Conservation (phyloP, 2,329 filamentous ascomycete species). For the Penicillium griseofulvum region DNA sequence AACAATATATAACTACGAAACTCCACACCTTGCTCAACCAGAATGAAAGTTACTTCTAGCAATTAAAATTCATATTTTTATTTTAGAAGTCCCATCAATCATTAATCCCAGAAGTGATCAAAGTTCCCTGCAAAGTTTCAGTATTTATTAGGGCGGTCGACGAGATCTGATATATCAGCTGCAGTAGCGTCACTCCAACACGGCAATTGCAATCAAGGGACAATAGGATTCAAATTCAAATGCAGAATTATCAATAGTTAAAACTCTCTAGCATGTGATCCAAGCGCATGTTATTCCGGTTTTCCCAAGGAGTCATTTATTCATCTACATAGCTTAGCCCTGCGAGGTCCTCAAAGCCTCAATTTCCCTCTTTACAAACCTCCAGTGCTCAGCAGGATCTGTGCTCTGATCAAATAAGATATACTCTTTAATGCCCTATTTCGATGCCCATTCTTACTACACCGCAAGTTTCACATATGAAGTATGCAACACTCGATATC, state of each 20-base stretch:
- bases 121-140: background rate
- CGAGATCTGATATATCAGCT: slow-evolving; percentile 5
- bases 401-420: background rate
- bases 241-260: slow-evolving; percentile 6
- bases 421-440: background rate
- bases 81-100: background rate
- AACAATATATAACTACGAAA: background rate
- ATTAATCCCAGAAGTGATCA: background rate
- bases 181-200: background rate
- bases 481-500: background rate
- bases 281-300: background rate
- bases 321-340: background rate
- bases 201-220: slow-evolving; percentile 8
- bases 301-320: background rate
- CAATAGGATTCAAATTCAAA: background rate
- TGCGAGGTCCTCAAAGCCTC: background rate
- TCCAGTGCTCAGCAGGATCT: background rate
- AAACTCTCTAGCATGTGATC: slow-evolving; percentile 3
- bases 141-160: background rate
- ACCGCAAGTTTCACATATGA: background rate
- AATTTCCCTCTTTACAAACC: background rate
- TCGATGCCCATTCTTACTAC: background rate
- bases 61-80: background rate
- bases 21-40: too few species aligned
- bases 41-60: background rate